A percentile compares a stretch with the other conserved stretches of the same genome.
Conservation (phyloP, 2,329 filamentous ascomycete genomes). For the Daldinia eschscholtzii region DNA sequence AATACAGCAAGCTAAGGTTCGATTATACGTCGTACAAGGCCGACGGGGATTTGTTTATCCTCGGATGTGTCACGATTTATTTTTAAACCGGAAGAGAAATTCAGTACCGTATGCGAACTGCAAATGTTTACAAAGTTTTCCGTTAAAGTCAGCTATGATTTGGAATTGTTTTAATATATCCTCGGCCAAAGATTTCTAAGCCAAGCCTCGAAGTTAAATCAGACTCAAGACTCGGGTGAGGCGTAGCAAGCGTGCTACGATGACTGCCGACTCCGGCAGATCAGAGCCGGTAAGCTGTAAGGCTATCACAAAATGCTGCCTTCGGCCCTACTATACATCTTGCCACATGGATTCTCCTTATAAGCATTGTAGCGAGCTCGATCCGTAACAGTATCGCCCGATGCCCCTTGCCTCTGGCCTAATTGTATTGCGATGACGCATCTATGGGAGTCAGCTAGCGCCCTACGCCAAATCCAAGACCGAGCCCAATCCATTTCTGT, state of each 20-base stretch:
- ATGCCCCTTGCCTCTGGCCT: not conserved
- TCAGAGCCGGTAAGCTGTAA: not conserved
- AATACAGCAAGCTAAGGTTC: no score
- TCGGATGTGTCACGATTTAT: not conserved
- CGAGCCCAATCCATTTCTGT: constrained; percentile 9
- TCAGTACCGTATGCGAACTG: no score
- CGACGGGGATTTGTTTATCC: no score
- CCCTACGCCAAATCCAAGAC: constrained; percentile 16
- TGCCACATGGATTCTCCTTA: not conserved
- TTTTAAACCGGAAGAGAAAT: not conserved
- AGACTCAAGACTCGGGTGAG: not conserved
- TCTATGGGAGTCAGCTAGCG: constrained; percentile 6
- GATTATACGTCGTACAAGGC: no score
- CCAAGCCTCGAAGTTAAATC: constrained; percentile 6
- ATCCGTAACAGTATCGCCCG: constrained; percentile 5
- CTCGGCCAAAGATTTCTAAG: not conserved
- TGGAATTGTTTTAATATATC: not conserved
- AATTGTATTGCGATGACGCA: constrained; percentile 14
- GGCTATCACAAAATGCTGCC: constrained; percentile 7
- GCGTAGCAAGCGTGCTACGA: not conserved
- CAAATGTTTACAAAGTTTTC: not conserved
- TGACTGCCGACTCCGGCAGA: constrained; percentile 18
- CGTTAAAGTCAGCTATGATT: not conserved
- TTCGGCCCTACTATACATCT: constrained; percentile 28
- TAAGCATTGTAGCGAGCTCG: constrained; percentile 10